Evolutionary conservation across 495 filamentous ascomycete species (phyloP).

Genomic region (Talaromyces trachyspermus): DNA sequence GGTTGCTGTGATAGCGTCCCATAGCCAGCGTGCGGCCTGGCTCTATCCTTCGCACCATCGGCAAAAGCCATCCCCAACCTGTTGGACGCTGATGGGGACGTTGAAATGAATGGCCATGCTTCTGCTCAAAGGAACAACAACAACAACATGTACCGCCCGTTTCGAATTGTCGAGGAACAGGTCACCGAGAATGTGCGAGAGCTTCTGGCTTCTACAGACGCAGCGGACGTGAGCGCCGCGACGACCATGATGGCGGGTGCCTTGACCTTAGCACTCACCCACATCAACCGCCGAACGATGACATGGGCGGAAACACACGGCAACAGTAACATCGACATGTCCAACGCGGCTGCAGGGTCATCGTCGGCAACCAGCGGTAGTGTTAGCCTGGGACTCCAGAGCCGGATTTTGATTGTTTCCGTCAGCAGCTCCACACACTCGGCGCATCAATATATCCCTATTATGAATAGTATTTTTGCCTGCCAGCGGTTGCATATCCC

Average conservation of each 20-base stretch:
- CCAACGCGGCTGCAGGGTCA: slow-evolving; percentile 22
- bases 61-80: slow-evolving; percentile 15
- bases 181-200: slow-evolving; percentile 61
- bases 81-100: slow-evolving; percentile 29
- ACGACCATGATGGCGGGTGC: slow-evolving; percentile 86
- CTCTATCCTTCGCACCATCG: slow-evolving; percentile 65
- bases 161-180: slow-evolving; percentile 72
- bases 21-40: slow-evolving; percentile 75
- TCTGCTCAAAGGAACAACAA: slow-evolving; percentile 8
- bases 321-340: slow-evolving; percentile 26
- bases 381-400: slow-evolving; percentile 47
- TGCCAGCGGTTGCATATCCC: slow-evolving; percentile 76
- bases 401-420: slow-evolving; percentile 84
- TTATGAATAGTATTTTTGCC: slow-evolving; percentile 97
- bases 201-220: slow-evolving; percentile 59
- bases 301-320: slow-evolving; percentile 41
- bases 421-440: slow-evolving; percentile 76
- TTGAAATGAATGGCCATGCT: slow-evolving; percentile 24
- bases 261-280: slow-evolving; percentile 77
- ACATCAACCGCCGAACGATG: slow-evolving; percentile 64
- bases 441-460: slow-evolving; percentile 87
- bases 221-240: slow-evolving; percentile 51
- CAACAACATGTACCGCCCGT: slow-evolving; percentile 89
- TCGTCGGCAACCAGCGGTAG: slow-evolving; percentile 28
- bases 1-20: slow-evolving; percentile 86